Evolutionary conservation across 768 basidiomycete species (phyloP).

Genomic region (Hygrocybe punicea): DNA sequence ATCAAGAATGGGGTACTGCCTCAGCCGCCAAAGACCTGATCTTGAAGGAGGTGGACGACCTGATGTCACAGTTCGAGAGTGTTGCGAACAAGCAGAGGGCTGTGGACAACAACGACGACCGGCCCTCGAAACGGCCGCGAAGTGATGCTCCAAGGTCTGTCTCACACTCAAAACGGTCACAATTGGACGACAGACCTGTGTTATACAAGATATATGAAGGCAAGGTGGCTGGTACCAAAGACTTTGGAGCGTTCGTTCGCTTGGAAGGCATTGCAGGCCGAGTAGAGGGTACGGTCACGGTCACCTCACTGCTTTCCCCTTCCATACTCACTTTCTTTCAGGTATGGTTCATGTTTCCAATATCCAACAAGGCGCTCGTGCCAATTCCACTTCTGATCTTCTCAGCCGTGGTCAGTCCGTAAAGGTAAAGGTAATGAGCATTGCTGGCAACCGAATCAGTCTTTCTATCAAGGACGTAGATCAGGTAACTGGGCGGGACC

Average conservation of each 20-base stretch:
- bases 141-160: constrained; percentile 49
- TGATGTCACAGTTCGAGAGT: constrained; percentile 52
- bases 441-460: constrained; percentile 74
- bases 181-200: constrained; percentile 76
- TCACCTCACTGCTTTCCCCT: background rate
- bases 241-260: constrained; percentile 93
- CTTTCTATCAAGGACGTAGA: constrained; percentile 99
- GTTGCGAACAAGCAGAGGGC: constrained; percentile 55
- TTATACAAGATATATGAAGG: constrained; percentile 95
- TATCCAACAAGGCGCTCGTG: constrained; percentile 80
- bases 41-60: constrained; percentile 84
- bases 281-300: constrained; percentile 69
- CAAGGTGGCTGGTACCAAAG: constrained; percentile 78
- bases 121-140: constrained; percentile 60
- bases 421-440: constrained; percentile 96
- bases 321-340: constrained; percentile 29
- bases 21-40: constrained; percentile 72
- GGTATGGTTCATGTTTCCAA: constrained; percentile 98
- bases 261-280: constrained; percentile 84
- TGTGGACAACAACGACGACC: constrained; percentile 41
- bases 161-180: constrained; percentile 48
- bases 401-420: constrained; percentile 80
- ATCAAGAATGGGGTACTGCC: constrained; percentile 58
- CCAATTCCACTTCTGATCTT: constrained; percentile 83
- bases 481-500: constrained; percentile 82